Evolutionary conservation across 2,329 filamentous ascomycete genomes (phyloP).

Genomic region (Mollisia scopiformis): DNA sequence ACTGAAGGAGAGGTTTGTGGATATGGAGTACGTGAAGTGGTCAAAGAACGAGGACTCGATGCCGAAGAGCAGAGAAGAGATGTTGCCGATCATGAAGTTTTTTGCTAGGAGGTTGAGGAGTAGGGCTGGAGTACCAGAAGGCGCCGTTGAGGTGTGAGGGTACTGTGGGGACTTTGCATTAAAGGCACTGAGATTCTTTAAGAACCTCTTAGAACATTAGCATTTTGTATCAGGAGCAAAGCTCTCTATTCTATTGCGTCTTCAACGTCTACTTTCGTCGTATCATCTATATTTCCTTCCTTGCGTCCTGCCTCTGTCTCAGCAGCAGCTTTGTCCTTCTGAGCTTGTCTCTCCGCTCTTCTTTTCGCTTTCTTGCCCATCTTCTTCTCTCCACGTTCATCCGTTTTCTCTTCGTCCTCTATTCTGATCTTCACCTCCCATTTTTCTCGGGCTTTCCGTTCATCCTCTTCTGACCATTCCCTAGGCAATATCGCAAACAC

Average conservation of each 20-base stretch:
- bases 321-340: conserved; percentile 38
- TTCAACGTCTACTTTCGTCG: not conserved
- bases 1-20: conserved; percentile 66
- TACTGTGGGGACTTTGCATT: not conserved
- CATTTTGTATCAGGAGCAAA: not conserved
- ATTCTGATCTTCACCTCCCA: conserved; percentile 46
- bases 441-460: conserved; percentile 64
- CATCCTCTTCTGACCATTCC: conserved; percentile 83
- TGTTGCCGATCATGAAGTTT: conserved; percentile 87
- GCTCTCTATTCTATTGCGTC: not conserved
- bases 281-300: not conserved
- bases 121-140: conserved; percentile 53
- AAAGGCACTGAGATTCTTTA: not conserved
- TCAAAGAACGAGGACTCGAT: conserved; percentile 74
- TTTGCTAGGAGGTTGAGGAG: conserved; percentile 67
- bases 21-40: conserved; percentile 71
- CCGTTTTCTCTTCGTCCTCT: conserved; percentile 10
- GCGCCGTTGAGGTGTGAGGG: conserved; percentile 49
- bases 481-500: conserved; percentile 90
- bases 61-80: conserved; percentile 83
- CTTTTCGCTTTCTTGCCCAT: conserved; percentile 33
- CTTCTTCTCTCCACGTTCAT: conserved; percentile 5
- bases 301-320: conserved; percentile 47
- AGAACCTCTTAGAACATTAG: not conserved
- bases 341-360: conserved; percentile 27